Base-by-base conservation (phyloP, 352 stramenopile species). In the Pythium biforme region DNA sequence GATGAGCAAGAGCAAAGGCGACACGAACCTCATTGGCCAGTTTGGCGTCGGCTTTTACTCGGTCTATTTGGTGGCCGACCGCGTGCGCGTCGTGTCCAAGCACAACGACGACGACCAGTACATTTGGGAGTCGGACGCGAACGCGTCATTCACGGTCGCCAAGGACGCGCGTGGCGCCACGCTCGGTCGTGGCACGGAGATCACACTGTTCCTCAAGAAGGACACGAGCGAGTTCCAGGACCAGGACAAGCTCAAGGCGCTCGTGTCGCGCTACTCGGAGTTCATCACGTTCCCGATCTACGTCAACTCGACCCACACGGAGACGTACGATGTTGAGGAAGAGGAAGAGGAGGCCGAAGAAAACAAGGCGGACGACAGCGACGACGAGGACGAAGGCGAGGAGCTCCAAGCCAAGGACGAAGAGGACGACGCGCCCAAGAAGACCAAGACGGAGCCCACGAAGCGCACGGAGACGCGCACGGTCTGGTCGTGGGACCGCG, bases 41-140 rank as follows among this genome's bases (percentile, higher is more conserved):
- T 99, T 99, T 72, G 98, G 98, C 57, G 98, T 99, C 27, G 98
- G 98, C 33, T 99, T 99, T 77, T 99, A 99, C 81, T 99, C 96
- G 12, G 90, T 98, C 26, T 99, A 99, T 79, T 74, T 99, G 19
- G 97, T 99, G 9, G 89, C 95, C 0, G 96, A 99, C 79, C 81
- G 83, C 47, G 94, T 99, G 49, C 89, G 94, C 55, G 97, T 99
- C 33, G 83, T 97, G 25, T 98, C 89, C 62, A 99, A 99, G 85
- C 88, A 98, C 74, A 97, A 98, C 64, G 84, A 97, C 59, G 97
- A 99, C 69, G 87, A 95, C 39, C 98, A 99, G 85, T 91, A 99
- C 82, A 87, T 99, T 52, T 99, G 98, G 98, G 96, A 99, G 68
- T 99, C 95, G 48, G 94, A 96, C 37, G 98, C 98, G 66, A 97